Evolutionary conservation across 345 rosid species (phyloP).

Genomic region (Acer campestre): DNA sequence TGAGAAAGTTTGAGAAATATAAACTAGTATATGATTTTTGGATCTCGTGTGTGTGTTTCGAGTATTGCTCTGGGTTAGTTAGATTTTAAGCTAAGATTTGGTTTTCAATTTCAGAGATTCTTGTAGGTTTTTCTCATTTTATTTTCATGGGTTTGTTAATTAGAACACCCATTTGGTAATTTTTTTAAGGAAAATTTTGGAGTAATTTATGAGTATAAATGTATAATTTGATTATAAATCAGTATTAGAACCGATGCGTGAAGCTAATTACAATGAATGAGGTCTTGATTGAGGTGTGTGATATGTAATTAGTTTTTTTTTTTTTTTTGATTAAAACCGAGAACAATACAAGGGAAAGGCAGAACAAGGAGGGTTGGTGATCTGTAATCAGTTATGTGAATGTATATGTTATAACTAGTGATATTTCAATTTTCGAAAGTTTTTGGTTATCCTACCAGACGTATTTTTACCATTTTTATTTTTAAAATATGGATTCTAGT

Average conservation of each 20-base stretch:
- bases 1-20: constrained; percentile 3
- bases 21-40: background rate
- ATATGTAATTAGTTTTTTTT: no score
- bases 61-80: background rate
- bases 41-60: background rate
- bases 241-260: background rate
- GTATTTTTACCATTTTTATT: no score
- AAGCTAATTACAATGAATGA: background rate
- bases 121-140: background rate
- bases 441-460: no score
- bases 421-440: no score
- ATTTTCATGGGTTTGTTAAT: background rate
- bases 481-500: no score
- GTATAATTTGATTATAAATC: constrained; percentile 7
- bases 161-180: background rate
- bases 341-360: no score
- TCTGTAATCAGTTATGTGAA: background rate
- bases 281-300: background rate
- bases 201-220: background rate
- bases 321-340: no score
- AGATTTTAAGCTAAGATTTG: background rate
- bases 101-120: background rate
- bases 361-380: no score
- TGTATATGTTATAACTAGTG: background rate
- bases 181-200: background rate